These are phyloP conservation scores for Peniophora sp. DNA, from an alignment of 1,284 basidiomycete genomes.

Conservation along the genomic window DNA sequence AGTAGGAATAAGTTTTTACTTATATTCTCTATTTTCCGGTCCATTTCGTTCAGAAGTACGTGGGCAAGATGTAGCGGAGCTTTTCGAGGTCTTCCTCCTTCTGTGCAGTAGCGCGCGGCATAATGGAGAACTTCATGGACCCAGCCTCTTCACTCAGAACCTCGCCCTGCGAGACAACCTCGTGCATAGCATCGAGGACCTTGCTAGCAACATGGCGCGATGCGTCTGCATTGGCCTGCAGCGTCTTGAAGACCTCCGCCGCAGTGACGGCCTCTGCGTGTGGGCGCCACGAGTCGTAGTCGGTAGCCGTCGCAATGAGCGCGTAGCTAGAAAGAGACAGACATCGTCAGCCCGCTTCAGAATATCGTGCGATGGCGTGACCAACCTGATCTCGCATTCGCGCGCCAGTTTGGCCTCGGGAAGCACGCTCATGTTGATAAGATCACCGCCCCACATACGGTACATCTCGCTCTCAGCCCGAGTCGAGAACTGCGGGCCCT, in stretches of 20 bases:
- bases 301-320: conserved; percentile 84
- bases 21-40: no score
- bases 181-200: conserved; percentile 74
- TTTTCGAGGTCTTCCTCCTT: conserved; percentile 65
- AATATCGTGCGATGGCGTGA: conserved; percentile 3
- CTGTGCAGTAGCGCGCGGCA: conserved; percentile 64
- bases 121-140: conserved; percentile 78
- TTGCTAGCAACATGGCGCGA: conserved; percentile 70
- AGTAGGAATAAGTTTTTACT: no score
- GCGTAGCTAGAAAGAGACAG: conserved; percentile 55
- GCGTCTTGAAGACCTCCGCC: conserved; percentile 82
- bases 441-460: conserved; percentile 84
- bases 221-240: conserved; percentile 79
- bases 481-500: conserved; percentile 92
- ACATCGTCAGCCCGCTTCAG: conserved; percentile 5
- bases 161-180: conserved; percentile 40
- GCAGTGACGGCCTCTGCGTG: conserved; percentile 80
- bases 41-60: conserved; percentile 39
- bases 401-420: conserved; percentile 95
- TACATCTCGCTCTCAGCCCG: conserved; percentile 96
- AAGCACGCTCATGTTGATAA: conserved; percentile 95
- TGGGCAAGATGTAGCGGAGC: conserved; percentile 73
- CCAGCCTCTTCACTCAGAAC: conserved; percentile 65
- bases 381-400: conserved; percentile 88
- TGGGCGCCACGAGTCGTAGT: conserved; percentile 88